Conservation (phyloP, 2,329 filamentous ascomycete genomes). For the Cladophialophora bantiana region DNA sequence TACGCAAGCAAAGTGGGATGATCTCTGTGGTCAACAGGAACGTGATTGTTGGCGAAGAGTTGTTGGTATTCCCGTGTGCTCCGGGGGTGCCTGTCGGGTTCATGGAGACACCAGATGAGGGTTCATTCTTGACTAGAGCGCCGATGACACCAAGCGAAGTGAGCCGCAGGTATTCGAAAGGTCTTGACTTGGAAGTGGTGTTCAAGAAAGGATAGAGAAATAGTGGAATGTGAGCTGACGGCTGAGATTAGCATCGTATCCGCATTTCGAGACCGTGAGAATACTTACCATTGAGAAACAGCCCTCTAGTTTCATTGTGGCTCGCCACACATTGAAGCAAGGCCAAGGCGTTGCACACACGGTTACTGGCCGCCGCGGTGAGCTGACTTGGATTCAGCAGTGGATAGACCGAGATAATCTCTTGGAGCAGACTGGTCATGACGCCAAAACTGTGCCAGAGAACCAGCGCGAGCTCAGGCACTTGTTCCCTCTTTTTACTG, state of each 20-base stretch:
- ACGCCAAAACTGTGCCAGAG: slow-evolving; percentile 99
- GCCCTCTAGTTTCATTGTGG: slow-evolving; percentile 91
- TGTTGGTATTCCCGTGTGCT: slow-evolving; percentile 32
- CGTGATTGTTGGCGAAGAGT: slow-evolving; percentile 95
- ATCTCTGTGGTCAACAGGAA: slow-evolving; percentile 98
- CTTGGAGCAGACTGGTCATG: slow-evolving; percentile 96
- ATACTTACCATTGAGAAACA: slow-evolving; percentile 84
- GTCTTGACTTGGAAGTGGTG: slow-evolving; percentile 96
- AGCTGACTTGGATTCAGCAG: slow-evolving; percentile 95
- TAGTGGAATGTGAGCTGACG: slow-evolving; percentile 87
- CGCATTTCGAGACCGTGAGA: not conserved
- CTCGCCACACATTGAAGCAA: slow-evolving; percentile 96
- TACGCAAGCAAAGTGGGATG: slow-evolving; percentile 93
- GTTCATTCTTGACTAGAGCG: slow-evolving; percentile 95
- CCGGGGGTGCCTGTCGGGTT: slow-evolving; percentile 37
- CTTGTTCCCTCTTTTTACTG: slow-evolving; percentile 98
- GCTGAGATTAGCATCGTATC: slow-evolving; percentile 16
- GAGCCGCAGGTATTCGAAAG: slow-evolving; percentile 95
- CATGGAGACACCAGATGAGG: slow-evolving; percentile 36
- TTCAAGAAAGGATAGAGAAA: slow-evolving; percentile 99
- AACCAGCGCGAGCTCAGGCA: slow-evolving; percentile 93
- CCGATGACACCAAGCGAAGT: slow-evolving; percentile 97
- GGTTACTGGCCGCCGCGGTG: slow-evolving; percentile 94
- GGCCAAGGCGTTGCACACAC: slow-evolving; percentile 95
- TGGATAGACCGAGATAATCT: slow-evolving; percentile 98